These are phyloP conservation scores for Xylaria hypoxylon DNA, from an alignment of 2,329 filamentous ascomycete species.

Conservation along the genomic window DNA sequence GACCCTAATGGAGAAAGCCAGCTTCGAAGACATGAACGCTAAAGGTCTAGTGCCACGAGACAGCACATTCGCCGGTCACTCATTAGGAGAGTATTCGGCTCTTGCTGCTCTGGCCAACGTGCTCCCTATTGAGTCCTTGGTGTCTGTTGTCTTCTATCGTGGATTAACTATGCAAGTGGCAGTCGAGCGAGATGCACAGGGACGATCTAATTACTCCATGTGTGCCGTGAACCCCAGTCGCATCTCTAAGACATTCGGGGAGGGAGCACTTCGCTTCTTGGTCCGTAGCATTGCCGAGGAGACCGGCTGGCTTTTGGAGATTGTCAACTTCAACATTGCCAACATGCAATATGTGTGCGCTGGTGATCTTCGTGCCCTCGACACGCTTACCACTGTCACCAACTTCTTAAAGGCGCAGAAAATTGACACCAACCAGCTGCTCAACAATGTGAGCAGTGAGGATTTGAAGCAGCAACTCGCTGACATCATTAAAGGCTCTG, in stretches of 20 bases:
- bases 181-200: constrained; percentile 92
- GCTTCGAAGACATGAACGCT: constrained; percentile 92
- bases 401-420: constrained; percentile 98
- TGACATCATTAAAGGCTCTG: constrained; percentile 90
- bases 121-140: constrained; percentile 99
- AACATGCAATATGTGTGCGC: constrained; percentile 82
- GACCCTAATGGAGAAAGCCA: constrained; percentile 99
- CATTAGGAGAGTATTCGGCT: constrained; percentile 96
- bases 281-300: constrained; percentile 94
- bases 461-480: constrained; percentile 91
- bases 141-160: constrained; percentile 99
- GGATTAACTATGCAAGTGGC: constrained; percentile 99
- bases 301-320: constrained; percentile 95
- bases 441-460: constrained; percentile 85
- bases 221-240: constrained; percentile 98
- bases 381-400: constrained; percentile 80
- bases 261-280: constrained; percentile 95
- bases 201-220: constrained; percentile 99
- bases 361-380: constrained; percentile 76
- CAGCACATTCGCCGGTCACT: constrained; percentile 98
- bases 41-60: constrained; percentile 96
- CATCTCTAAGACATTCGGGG: constrained; percentile 98
- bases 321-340: constrained; percentile 94
- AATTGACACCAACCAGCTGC: constrained; percentile 94
- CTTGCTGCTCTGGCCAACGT: constrained; percentile 96